Evolutionary conservation across 2,329 filamentous ascomycete species (phyloP).

Genomic region (Xylariaceae sp.): DNA sequence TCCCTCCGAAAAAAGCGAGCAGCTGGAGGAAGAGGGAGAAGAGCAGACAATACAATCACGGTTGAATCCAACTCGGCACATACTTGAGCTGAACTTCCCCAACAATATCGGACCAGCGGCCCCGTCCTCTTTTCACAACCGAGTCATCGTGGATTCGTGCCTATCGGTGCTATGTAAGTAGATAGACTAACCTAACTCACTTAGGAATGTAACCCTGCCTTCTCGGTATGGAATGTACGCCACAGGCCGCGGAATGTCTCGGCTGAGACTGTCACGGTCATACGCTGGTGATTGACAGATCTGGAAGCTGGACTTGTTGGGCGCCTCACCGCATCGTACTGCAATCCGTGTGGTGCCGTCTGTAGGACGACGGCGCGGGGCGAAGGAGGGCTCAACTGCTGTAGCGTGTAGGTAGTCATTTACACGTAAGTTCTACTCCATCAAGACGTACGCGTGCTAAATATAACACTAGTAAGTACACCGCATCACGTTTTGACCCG

Average conservation of each 20-base stretch:
- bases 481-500: no score
- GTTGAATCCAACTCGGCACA: no score
- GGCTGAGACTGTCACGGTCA: background rate
- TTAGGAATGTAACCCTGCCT: background rate
- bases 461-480: no score
- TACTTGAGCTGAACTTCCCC: no score
- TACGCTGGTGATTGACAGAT: background rate
- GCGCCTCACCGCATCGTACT: background rate
- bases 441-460: no score
- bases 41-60: no score
- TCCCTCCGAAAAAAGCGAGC: no score
- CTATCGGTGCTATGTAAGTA: background rate
- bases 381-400: background rate
- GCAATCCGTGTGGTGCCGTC: background rate
- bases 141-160: background rate
- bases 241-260: background rate
- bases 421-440: background rate
- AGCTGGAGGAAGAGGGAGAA: no score
- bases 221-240: background rate
- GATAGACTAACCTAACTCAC: background rate
- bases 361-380: background rate
- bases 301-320: background rate
- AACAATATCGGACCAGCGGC: background rate
- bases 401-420: background rate
- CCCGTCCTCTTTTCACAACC: background rate